Percentiles rank a stretch among this genome's conserved stretches.
Evolutionary conservation across 169 alveolate species (phyloP).

Genomic region (Hepatocystis sp.): DNA sequence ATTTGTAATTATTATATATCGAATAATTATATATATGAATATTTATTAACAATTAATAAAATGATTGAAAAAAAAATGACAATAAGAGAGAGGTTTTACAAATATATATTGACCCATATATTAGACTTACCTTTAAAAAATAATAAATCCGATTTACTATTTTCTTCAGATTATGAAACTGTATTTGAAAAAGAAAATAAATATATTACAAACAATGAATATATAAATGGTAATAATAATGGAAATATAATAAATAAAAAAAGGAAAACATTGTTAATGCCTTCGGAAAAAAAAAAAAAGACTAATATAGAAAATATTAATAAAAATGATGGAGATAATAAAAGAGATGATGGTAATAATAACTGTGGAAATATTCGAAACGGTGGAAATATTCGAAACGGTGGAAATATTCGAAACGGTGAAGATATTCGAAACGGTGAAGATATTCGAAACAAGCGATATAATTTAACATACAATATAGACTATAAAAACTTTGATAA

Average conservation of each 20-base stretch:
- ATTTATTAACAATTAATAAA: conserved; percentile 57
- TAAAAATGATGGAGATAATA: too few relatives aligned
- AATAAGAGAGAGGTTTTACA: conserved; percentile 56
- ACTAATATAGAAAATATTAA: too few relatives aligned
- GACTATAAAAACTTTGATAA: conserved; percentile 42
- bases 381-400: background rate
- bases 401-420: background rate
- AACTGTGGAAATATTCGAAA: background rate
- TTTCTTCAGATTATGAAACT: too few relatives aligned
- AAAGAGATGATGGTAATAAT: background rate
- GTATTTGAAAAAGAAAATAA: too few relatives aligned
- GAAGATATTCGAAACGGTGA: too few relatives aligned
- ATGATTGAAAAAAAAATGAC: conserved; percentile 64
- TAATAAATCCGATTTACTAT: too few relatives aligned
- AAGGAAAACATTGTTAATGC: too few relatives aligned
- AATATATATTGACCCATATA: conserved; percentile 16
- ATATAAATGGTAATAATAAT: too few relatives aligned
- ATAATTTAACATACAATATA: conserved; percentile 18
- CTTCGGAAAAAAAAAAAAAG: too few relatives aligned
- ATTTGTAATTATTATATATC: conserved; percentile 66
- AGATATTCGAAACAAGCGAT: conserved; percentile 14
- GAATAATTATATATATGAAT: conserved; percentile 70
- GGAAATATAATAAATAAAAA: too few relatives aligned
- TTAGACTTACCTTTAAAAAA: conserved; percentile 50
- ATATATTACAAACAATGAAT: too few relatives aligned